Conservation (phyloP, 768 basidiomycete species). For the Candolleomyces eurysporus region DNA sequence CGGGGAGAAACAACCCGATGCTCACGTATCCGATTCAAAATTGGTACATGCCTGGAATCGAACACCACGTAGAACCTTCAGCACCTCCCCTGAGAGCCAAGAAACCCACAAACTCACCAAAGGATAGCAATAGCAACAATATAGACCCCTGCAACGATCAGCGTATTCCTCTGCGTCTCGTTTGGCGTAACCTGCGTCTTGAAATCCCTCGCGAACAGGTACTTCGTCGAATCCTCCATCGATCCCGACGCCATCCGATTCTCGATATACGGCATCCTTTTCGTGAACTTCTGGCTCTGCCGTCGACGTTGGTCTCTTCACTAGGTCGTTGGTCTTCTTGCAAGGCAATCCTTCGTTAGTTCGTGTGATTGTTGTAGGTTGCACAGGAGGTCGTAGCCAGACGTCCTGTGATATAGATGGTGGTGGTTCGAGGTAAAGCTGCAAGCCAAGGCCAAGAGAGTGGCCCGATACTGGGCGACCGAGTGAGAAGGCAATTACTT, state of each 20-base stretch:
- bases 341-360: not conserved
- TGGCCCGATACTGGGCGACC: too few relatives aligned
- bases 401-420: too few relatives aligned
- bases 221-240: conserved; percentile 10
- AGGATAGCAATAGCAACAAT: conserved; percentile 74
- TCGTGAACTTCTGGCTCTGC: too few relatives aligned
- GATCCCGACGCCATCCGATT: conserved; percentile 9
- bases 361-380: not conserved
- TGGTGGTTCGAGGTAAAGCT: too few relatives aligned
- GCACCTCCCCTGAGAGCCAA: not conserved
- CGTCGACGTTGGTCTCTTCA: too few relatives aligned
- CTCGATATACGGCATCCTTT: conserved; percentile 16
- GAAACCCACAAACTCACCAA: conserved; percentile 49
- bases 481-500: too few relatives aligned
- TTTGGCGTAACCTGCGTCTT: conserved; percentile 56
- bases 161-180: conserved; percentile 67
- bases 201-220: conserved; percentile 38
- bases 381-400: too few relatives aligned
- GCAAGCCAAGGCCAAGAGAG: too few relatives aligned
- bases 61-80: not conserved
- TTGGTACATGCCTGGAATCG: conserved; percentile 67
- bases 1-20: conserved; percentile 13
- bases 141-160: conserved; percentile 80
- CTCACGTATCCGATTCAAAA: conserved; percentile 72
- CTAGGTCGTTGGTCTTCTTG: too few relatives aligned